These are phyloP conservation scores for Crotalaria pallida DNA, from an alignment of 306 rosid genomes.

Conservation along the genomic window DNA sequence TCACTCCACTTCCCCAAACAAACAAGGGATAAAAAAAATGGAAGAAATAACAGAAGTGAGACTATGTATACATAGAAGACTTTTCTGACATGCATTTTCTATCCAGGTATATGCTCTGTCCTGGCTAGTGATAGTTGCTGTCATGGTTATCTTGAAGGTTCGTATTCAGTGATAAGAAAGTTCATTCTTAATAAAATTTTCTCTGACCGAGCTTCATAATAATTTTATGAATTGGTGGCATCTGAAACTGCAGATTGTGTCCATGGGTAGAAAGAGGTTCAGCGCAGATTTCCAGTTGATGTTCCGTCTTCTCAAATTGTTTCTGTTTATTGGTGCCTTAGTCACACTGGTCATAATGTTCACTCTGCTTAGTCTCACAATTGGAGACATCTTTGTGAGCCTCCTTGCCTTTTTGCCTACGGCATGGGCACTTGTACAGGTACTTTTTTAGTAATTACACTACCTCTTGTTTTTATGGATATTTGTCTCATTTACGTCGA, in stretches of 20 bases:
- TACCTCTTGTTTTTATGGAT: background rate
- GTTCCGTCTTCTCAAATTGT: conserved; percentile 89
- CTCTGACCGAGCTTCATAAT: conserved; percentile 11
- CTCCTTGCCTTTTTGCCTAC: conserved; percentile 90
- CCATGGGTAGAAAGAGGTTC: conserved; percentile 85
- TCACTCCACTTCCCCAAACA: background rate
- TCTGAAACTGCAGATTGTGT: conserved; percentile 68
- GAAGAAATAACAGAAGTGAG: background rate
- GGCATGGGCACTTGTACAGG: conserved; percentile 88
- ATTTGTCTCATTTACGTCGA: background rate
- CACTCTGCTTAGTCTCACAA: conserved; percentile 60
- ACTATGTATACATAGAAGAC: background rate
- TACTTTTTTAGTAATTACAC: conserved; percentile 19
- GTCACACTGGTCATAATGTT: conserved; percentile 56
- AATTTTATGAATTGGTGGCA: conserved; percentile 20
- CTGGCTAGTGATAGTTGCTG: conserved; percentile 90
- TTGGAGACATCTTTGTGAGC: conserved; percentile 77
- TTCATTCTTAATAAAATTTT: background rate
- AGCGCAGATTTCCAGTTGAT: conserved; percentile 95
- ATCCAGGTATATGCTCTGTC: conserved; percentile 87
- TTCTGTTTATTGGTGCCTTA: conserved; percentile 63
- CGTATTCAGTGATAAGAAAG: conserved; percentile 16
- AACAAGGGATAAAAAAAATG: background rate
- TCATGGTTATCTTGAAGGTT: conserved; percentile 81
- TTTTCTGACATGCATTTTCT: conserved; percentile 24